A percentile compares a stretch with the other conserved stretches of the same genome.
These are phyloP conservation scores for Pythium plurisporium DNA, from an alignment of 352 stramenopile genomes.

Conservation along the genomic window DNA sequence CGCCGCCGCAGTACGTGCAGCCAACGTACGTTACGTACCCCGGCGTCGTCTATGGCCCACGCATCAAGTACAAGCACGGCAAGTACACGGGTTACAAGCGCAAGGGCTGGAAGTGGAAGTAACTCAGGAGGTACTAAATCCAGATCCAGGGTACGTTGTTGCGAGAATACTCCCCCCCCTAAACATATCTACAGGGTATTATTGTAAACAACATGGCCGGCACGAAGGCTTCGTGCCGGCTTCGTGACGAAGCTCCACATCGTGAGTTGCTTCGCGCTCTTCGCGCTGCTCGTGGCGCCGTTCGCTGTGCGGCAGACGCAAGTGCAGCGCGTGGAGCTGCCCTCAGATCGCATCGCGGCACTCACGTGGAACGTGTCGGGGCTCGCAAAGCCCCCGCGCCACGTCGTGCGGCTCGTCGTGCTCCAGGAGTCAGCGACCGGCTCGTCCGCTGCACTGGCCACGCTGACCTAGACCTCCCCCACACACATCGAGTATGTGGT, in stretches of 20 bases:
- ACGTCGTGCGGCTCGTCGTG: slow-evolving; percentile 7
- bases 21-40: slow-evolving; percentile 60
- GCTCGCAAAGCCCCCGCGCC: slow-evolving; percentile 18
- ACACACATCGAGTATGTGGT: not conserved
- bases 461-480: not conserved
- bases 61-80: slow-evolving; percentile 45
- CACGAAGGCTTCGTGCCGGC: too few species aligned
- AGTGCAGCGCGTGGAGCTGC: slow-evolving; percentile 58
- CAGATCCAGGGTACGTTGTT: not conserved
- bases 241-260: too few species aligned
- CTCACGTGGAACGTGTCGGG: slow-evolving; percentile 32
- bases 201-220: slow-evolving; percentile 45
- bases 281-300: slow-evolving; percentile 53
- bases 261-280: slow-evolving; percentile 69
- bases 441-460: not conserved
- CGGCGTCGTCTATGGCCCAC: slow-evolving; percentile 47
- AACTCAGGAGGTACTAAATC: not conserved
- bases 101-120: slow-evolving; percentile 56
- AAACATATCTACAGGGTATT: not conserved
- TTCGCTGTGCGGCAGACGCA: slow-evolving; percentile 65
- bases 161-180: not conserved
- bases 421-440: too few species aligned
- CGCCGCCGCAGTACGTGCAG: slow-evolving; percentile 29
- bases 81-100: slow-evolving; percentile 43
- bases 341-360: slow-evolving; percentile 45